A percentile compares a stretch with the other conserved stretches of the same genome.
Conservation (phyloP, 306 rosid species). For the Medicago lupulina region DNA sequence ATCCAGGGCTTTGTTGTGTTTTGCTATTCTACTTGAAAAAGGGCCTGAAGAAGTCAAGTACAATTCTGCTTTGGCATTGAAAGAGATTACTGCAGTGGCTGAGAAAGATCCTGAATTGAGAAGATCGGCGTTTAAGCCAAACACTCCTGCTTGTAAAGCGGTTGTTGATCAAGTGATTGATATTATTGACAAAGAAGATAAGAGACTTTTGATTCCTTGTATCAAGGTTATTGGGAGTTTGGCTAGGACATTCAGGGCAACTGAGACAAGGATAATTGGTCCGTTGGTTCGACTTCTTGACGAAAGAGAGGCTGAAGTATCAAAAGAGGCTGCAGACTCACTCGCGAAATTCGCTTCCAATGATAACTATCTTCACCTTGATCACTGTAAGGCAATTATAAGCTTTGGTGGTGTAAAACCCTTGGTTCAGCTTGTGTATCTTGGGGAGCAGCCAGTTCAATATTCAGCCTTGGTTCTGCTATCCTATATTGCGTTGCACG, state of each 20-base stretch:
- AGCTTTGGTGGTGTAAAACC: slow-evolving; percentile 76
- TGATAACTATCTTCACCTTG: slow-evolving; percentile 78
- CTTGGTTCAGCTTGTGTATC: slow-evolving; percentile 86
- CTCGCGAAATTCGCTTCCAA: slow-evolving; percentile 78
- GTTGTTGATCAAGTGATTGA: slow-evolving; percentile 80
- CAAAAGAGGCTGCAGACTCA: slow-evolving; percentile 69
- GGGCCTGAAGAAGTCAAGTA: slow-evolving; percentile 72
- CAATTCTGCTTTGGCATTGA: slow-evolving; percentile 91
- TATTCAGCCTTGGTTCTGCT: slow-evolving; percentile 68
- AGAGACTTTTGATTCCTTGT: slow-evolving; percentile 79
- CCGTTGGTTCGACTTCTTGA: slow-evolving; percentile 87
- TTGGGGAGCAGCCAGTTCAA: slow-evolving; percentile 80
- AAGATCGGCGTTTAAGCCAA: slow-evolving; percentile 90
- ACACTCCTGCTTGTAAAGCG: slow-evolving; percentile 91
- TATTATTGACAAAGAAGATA: slow-evolving; percentile 72
- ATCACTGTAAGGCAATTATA: slow-evolving; percentile 85
- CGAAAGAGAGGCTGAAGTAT: slow-evolving; percentile 75
- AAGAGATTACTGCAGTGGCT: slow-evolving; percentile 89
- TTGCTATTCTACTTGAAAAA: slow-evolving; percentile 83
- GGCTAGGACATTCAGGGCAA: slow-evolving; percentile 88
- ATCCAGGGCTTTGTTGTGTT: slow-evolving; percentile 86
- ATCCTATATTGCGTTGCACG: slow-evolving; percentile 82
- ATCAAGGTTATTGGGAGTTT: slow-evolving; percentile 76
- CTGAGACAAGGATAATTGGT: slow-evolving; percentile 78
- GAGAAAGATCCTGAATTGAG: slow-evolving; percentile 87